Conservation (phyloP, 2,329 filamentous ascomycete genomes). For the Coniella lustricola region DNA sequence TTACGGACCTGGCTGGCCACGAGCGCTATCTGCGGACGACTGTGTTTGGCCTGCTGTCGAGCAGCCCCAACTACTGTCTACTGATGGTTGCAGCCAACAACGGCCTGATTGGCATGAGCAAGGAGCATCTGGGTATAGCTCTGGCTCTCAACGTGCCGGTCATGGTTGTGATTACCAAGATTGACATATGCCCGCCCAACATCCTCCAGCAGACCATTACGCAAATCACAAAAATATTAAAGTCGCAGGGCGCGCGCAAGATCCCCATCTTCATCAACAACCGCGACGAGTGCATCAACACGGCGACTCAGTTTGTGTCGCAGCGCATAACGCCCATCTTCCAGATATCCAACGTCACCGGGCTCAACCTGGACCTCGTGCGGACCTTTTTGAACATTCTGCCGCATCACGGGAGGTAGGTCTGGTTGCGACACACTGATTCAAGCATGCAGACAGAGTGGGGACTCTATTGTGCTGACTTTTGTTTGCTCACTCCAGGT, state of each 20-base stretch:
- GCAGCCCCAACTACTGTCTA: conserved; percentile 93
- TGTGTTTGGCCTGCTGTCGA: conserved; percentile 89
- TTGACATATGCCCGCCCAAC: conserved; percentile 94
- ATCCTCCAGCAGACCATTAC: conserved; percentile 90
- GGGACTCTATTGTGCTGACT: no score
- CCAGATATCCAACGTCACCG: conserved; percentile 96
- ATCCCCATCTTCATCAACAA: conserved; percentile 94
- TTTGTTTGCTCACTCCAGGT: conserved; percentile 36
- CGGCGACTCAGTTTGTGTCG: conserved; percentile 90
- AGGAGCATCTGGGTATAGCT: conserved; percentile 93
- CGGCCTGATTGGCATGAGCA: conserved; percentile 94
- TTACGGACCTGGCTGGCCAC: conserved; percentile 91
- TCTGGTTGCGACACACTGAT: no score
- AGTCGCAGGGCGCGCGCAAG: conserved; percentile 87
- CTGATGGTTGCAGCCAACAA: conserved; percentile 99
- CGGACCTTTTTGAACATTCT: conserved; percentile 92
- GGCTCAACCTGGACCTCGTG: conserved; percentile 82
- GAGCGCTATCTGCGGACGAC: conserved; percentile 93
- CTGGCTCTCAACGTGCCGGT: conserved; percentile 92
- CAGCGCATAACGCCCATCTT: conserved; percentile 95
- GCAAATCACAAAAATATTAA: conserved; percentile 87
- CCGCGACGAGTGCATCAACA: conserved; percentile 87
- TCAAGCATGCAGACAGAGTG: no score
- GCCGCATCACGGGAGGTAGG: conserved; percentile 69
- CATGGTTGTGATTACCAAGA: conserved; percentile 97